Conservation (phyloP, 495 filamentous ascomycete genomes). For the Xanthoparmelia taractica region DNA sequence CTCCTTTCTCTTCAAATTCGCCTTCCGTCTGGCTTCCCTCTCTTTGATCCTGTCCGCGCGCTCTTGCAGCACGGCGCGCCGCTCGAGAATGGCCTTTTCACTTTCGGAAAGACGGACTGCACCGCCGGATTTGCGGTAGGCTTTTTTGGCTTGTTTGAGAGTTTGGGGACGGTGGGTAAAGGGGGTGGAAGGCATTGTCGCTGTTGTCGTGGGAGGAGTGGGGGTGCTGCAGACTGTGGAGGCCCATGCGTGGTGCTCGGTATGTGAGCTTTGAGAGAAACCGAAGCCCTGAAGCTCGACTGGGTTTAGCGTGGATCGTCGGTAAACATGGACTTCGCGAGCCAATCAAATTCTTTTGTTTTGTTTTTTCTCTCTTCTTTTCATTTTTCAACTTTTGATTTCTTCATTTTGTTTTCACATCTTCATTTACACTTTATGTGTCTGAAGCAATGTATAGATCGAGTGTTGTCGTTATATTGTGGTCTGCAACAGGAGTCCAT, state of each 20-base stretch:
- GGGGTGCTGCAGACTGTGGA: background rate
- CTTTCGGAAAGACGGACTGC: slow-evolving; percentile 17
- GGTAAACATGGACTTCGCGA: background rate
- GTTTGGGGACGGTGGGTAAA: slow-evolving; percentile 20
- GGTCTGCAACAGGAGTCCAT: too few species aligned
- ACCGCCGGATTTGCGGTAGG: slow-evolving; percentile 25
- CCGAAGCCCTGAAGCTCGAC: background rate
- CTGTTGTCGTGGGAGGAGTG: background rate
- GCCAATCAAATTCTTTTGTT: background rate
- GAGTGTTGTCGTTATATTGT: too few species aligned
- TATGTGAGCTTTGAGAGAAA: background rate
- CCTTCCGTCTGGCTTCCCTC: slow-evolving; percentile 21
- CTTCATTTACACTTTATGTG: background rate
- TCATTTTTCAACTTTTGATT: too few species aligned
- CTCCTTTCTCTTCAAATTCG: slow-evolving; percentile 24
- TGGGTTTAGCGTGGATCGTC: background rate
- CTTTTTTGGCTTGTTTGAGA: slow-evolving; percentile 24
- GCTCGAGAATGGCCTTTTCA: slow-evolving; percentile 20
- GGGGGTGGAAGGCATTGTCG: slow-evolving; percentile 17
- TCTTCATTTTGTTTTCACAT: too few species aligned
- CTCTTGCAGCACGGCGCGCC: slow-evolving; percentile 17
- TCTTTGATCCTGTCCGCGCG: slow-evolving; percentile 23
- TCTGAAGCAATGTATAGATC: too few species aligned
- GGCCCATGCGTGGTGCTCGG: background rate
- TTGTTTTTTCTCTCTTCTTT: too few species aligned